Evolutionary conservation across 2,329 filamentous ascomycete species (phyloP), one percentile per base, ranked within the genome.

Genomic region (Metarhizium brunneum): DNA sequence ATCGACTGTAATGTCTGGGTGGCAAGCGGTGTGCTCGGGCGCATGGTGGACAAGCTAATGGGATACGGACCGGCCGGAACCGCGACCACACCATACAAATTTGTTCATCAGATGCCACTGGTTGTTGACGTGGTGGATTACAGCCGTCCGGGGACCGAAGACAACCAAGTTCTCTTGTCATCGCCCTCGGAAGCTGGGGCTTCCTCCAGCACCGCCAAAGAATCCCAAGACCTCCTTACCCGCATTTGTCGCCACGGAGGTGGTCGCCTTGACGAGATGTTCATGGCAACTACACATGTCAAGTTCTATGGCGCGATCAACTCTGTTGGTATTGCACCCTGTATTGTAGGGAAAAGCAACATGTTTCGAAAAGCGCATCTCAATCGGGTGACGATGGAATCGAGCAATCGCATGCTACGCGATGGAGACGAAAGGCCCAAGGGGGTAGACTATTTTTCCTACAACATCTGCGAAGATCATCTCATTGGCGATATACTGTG

Each of bases 301-400:
- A 99, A 99, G 68, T 97, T 99, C 77, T 99, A 99, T 74, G 87
- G 87, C 8, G 94, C 92, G 58, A 99, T 99, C 79, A 97, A 97
- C 71, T 89, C 90, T 0, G 90, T 96, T 16, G 81, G 88, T 3
- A 74, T 97, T 53, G 94, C 94, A 0, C 94, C 95, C 8, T 99
- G 94, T 71, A 87, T 95, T 56, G 87, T 97, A 25, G 94, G 94
- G 52, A 99, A 99, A 74, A 95, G 90, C 65, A 97, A 95, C 73
- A 97, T 99, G 92, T 99, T 97, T 73, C 88, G 94, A 57, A 89
- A 88, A 59, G 89, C 90, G 0, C 92, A 99, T 65, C 83, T 99
- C 40, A 83, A 96, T 70, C 80, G 81, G 61, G 81, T 94, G 8
- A 85, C 84, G 36, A 70, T 80, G 65, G 69, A 79, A 40, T 52